Evolutionary conservation across 2,329 filamentous ascomycete species (phyloP), one percentile per base, ranked within the genome.

Genomic region (Aureobasidium pullulans): DNA sequence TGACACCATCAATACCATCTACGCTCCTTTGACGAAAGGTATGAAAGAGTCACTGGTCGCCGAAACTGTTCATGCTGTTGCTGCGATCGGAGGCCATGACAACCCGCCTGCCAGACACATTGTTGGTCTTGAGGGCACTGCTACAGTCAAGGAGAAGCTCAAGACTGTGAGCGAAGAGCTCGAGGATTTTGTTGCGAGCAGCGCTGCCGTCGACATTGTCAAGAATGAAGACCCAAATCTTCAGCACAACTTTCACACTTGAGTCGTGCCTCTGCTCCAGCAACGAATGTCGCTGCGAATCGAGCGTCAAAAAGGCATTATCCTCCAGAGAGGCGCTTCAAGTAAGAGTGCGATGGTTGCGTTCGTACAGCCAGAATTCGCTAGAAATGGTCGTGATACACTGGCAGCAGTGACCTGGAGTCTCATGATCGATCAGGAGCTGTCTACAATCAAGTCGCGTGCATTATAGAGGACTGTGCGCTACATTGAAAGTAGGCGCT

Each of bases 81-180:
- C 88, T 13, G 90, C 92, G 0, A 96, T 97, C 66, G 94, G 91
- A 0, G 94, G 93, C 0, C 92, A 96, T 71, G 92, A 96, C 70
- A 97, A 97, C 71, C 94, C 94, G 1, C 94, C 94, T 0, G 90
- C 91, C 1, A 81, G 94, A 34, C 93, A 97, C 71, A 96, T 97
- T 67, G 92, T 97, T 2, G 93, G 94, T 0, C 84, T 88, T 58
- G 94, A 97, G 72, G 93, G 90, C 0, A 88, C 93, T 11, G 81
- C 84, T 6, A 89, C 89, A 42, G 93, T 97, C 40, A 95, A 93
- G 72, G 94, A 97, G 75, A 97, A 97, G 75, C 77, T 99, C 59
- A 96, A 95, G 77, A 96, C 91, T 1, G 90, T 96, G 2, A 96
- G 90, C 63, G 92, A 97, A 71, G 94, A 97, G 76, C 76, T 97